Percentiles rank a stretch among this genome's conserved stretches.
phyloP scores from a whole-genome alignment of 768 basidiomycete species.

The Lactarius quietus region DNA sequence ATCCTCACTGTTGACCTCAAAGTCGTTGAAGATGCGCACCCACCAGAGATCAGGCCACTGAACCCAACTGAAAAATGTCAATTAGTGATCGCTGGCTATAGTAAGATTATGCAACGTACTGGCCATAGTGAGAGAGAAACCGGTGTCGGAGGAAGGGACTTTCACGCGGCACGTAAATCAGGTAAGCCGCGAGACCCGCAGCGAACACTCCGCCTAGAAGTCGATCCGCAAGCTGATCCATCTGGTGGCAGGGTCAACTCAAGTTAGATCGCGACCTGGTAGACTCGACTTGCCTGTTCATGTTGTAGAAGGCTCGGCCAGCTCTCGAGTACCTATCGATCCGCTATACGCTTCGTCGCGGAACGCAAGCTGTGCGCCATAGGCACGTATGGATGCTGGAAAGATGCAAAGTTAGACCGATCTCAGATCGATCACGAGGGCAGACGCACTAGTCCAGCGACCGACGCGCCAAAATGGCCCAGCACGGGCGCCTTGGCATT shows the following conservation, averaged over 20 bases:
- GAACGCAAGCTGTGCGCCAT: slow-evolving; percentile 47
- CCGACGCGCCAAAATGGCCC: slow-evolving; percentile 49
- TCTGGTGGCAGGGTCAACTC: slow-evolving; percentile 27
- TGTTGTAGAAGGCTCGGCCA: slow-evolving; percentile 43
- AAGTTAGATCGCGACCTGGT: neutral
- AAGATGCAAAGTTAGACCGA: neutral
- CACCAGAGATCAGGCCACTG: slow-evolving; percentile 52
- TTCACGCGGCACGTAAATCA: slow-evolving; percentile 42
- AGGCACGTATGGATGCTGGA: slow-evolving; percentile 50
- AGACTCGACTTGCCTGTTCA: slow-evolving; percentile 40
- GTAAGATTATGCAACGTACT: slow-evolving; percentile 27
- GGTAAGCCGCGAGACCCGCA: slow-evolving; percentile 46
- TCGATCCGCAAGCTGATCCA: slow-evolving; percentile 58
- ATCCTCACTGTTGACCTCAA: slow-evolving; percentile 42
- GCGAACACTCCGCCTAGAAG: slow-evolving; percentile 50
- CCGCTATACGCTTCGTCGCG: slow-evolving; percentile 40
- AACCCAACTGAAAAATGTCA: slow-evolving; percentile 44
- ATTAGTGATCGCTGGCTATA: neutral
- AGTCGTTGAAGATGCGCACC: slow-evolving; percentile 43
- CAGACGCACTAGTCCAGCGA: slow-evolving; percentile 43
- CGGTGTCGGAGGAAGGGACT: slow-evolving; percentile 37
- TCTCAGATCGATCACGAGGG: no score
- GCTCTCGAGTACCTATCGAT: slow-evolving; percentile 48
- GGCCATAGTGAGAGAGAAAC: slow-evolving; percentile 42
- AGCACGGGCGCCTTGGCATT: slow-evolving; percentile 48